Percentiles rank a stretch among this genome's conserved stretches.
Evolutionary conservation across 345 rosid species (phyloP).

Genomic region (Syzygium aqueum): DNA sequence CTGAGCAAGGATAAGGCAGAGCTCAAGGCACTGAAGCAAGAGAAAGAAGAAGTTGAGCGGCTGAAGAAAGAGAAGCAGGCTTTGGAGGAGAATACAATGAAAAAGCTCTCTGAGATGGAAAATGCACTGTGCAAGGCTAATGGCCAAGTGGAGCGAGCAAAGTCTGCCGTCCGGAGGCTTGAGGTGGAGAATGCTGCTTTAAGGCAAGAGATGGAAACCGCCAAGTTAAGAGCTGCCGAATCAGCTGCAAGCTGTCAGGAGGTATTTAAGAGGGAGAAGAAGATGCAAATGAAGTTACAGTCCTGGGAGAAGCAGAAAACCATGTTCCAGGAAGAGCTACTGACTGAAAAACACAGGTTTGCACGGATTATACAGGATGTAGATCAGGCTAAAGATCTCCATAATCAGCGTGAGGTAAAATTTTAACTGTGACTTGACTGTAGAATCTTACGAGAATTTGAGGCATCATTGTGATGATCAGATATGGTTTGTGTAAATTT

Average conservation of each 20-base stretch:
- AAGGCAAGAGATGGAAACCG: conserved; percentile 66
- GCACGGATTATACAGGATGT: conserved; percentile 35
- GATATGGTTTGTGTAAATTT: background rate
- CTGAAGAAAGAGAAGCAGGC: conserved; percentile 74
- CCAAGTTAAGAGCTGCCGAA: conserved; percentile 53
- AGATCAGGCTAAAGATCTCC: conserved; percentile 37
- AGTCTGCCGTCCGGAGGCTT: conserved; percentile 61
- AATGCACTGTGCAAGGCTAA: conserved; percentile 68
- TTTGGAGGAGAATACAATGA: conserved; percentile 68
- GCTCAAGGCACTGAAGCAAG: conserved; percentile 76
- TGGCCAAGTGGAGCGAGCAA: conserved; percentile 67
- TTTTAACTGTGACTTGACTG: background rate
- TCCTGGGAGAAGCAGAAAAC: conserved; percentile 77
- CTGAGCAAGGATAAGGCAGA: conserved; percentile 75
- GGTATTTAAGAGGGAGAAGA: conserved; percentile 76
- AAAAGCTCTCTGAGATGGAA: conserved; percentile 88
- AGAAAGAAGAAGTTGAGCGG: conserved; percentile 80
- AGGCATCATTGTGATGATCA: background rate
- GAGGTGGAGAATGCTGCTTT: conserved; percentile 66
- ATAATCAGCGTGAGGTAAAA: conserved; percentile 50
- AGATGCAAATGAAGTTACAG: conserved; percentile 44
- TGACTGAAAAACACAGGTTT: conserved; percentile 43
- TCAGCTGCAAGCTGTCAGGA: conserved; percentile 69
- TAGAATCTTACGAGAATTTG: background rate
- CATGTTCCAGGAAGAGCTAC: conserved; percentile 65